Conservation (phyloP, 805 yeast genomes). For the Suhomyces emberorum region DNA sequence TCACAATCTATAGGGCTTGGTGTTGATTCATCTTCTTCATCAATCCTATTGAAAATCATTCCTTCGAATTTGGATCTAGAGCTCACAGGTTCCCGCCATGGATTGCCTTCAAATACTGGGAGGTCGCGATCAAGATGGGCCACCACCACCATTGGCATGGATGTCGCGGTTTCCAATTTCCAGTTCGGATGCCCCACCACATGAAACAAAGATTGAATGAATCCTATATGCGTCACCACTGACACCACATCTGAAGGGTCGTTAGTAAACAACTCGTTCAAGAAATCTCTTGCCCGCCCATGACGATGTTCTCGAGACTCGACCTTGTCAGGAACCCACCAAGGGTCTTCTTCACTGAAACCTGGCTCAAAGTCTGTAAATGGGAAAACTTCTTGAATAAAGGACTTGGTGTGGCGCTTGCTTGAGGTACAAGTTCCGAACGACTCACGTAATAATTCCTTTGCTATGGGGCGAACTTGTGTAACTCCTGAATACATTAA, state of each 20-base stretch:
- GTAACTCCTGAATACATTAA: constrained; percentile 18
- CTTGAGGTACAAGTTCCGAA: constrained; percentile 32
- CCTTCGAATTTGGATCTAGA: too few species aligned
- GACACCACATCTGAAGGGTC: constrained; percentile 21
- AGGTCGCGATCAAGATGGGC: too few species aligned
- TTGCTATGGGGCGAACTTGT: constrained; percentile 17
- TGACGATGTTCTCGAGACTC: constrained; percentile 26
- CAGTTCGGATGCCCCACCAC: constrained; percentile 23
- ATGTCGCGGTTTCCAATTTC: constrained; percentile 24
- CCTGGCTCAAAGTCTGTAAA: constrained; percentile 22
- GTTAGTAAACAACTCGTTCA: constrained; percentile 24
- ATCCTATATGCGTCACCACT: constrained; percentile 28
- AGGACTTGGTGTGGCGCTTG: constrained; percentile 22
- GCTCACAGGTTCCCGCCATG: too few species aligned
- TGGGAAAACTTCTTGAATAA: constrained; percentile 18
- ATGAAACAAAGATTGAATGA: constrained; percentile 24
- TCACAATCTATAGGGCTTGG: too few species aligned
- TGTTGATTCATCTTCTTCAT: too few species aligned
- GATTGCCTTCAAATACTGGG: too few species aligned
- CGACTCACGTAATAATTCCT: constrained; percentile 29
- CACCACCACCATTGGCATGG: constrained; percentile 26
- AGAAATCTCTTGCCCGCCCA: constrained; percentile 22
- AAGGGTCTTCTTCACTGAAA: constrained; percentile 22
- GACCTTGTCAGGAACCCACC: constrained; percentile 21
- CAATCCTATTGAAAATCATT: too few species aligned